phyloP scores from a whole-genome alignment of 176 grass and related monocot genomes.

The Hyparrhenia diplandra region DNA sequence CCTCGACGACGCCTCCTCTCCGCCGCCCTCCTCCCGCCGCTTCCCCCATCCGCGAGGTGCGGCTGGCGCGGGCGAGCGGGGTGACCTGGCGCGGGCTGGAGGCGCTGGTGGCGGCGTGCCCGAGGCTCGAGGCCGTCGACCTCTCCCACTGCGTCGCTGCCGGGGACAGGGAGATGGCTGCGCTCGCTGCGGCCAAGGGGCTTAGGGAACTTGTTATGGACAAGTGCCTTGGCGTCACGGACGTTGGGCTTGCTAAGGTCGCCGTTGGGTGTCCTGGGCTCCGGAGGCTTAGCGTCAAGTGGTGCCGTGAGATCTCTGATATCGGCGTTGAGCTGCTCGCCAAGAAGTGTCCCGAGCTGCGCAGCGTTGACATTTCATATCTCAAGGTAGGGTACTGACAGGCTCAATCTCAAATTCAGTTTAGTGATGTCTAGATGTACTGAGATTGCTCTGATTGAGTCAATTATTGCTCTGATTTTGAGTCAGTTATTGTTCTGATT shows the following conservation, averaged over 20 bases:
- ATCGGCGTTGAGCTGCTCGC: conserved; percentile 79
- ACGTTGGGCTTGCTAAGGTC: conserved; percentile 84
- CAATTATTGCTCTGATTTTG: not conserved
- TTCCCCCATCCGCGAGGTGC: conserved; percentile 23
- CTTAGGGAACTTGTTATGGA: conserved; percentile 62
- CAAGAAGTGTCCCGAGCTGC: conserved; percentile 75
- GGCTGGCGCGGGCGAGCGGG: conserved; percentile 58
- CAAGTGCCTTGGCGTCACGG: conserved; percentile 74
- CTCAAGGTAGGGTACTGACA: conserved; percentile 38
- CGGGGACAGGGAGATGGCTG: conserved; percentile 73
- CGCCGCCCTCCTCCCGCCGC: not conserved
- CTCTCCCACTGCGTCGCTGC: conserved; percentile 73
- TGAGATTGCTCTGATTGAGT: not conserved
- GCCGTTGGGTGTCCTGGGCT: conserved; percentile 61
- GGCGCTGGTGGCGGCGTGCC: conserved; percentile 56
- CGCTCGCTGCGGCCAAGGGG: conserved; percentile 42
- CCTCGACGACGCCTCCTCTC: conserved; percentile 61
- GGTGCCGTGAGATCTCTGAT: conserved; percentile 93
- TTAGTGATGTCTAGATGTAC: too few species aligned
- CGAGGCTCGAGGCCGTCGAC: conserved; percentile 63
- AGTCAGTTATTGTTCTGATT: too few species aligned
- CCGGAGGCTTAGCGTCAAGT: conserved; percentile 66
- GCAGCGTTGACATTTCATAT: conserved; percentile 73
- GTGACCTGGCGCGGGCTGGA: conserved; percentile 77
- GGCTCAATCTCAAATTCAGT: not conserved